phyloP scores from a whole-genome alignment of 1,139 yeast species.

The Pichia sp. region DNA sequence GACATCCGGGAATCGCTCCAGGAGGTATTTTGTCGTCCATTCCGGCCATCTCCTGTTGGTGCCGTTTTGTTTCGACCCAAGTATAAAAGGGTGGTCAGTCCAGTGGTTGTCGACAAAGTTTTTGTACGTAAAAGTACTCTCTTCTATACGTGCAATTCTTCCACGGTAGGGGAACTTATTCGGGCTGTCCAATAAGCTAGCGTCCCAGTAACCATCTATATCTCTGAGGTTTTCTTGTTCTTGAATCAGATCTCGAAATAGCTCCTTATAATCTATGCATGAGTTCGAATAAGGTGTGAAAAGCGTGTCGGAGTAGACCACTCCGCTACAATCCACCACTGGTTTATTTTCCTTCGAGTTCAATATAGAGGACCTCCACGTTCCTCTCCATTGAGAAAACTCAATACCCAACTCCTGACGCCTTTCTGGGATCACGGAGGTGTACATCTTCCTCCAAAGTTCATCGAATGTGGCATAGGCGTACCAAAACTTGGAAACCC shows the following conservation, averaged over 20 bases:
- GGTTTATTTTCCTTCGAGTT: constrained; percentile 28
- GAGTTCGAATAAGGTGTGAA: constrained; percentile 80
- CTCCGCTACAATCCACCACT: constrained; percentile 36
- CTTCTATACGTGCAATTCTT: constrained; percentile 45
- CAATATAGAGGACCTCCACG: constrained; percentile 68
- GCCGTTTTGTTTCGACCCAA: constrained; percentile 33
- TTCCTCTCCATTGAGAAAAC: constrained; percentile 56
- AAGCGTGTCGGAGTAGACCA: constrained; percentile 56
- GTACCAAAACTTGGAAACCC: constrained; percentile 62
- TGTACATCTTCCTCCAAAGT: constrained; percentile 62
- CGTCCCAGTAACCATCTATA: constrained; percentile 18
- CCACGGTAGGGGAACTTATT: constrained; percentile 25
- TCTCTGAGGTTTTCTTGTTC: constrained; percentile 38
- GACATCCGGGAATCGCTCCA: constrained; percentile 52
- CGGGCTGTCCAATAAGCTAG: constrained; percentile 10
- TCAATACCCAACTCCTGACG: constrained; percentile 5
- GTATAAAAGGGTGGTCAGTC: constrained; percentile 63
- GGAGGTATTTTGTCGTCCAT: constrained; percentile 55
- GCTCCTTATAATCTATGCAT: constrained; percentile 52
- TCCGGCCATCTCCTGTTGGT: constrained; percentile 53
- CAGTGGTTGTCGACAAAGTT: constrained; percentile 42
- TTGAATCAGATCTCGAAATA: constrained; percentile 45
- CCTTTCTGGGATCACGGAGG: constrained; percentile 25
- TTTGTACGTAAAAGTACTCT: constrained; percentile 38
- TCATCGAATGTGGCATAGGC: constrained; percentile 74